phyloP scores from a whole-genome alignment of 108 stramenopile genomes.

The Cafeteria roenbergensis region DNA sequence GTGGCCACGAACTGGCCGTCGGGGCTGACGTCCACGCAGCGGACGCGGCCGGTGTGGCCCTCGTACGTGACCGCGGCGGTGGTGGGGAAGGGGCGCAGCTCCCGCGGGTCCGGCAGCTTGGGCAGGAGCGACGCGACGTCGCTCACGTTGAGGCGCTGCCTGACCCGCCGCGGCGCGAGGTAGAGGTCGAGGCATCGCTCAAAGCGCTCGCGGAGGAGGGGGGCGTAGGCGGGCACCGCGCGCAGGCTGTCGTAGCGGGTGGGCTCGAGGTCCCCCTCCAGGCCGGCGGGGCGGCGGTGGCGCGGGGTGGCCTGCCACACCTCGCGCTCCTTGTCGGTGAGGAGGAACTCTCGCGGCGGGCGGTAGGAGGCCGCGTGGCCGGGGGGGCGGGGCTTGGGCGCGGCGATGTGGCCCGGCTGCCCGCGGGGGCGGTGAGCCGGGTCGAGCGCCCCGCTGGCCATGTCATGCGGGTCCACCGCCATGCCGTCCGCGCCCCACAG shows the following conservation, averaged over 20 bases:
- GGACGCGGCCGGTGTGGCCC: conserved; percentile 56
- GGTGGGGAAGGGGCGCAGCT: conserved; percentile 89
- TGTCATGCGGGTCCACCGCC: conserved; percentile 67
- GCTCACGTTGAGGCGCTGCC: conserved; percentile 70
- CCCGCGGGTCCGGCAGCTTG: conserved; percentile 69
- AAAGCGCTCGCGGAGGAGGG: conserved; percentile 80
- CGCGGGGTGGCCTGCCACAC: conserved; percentile 75
- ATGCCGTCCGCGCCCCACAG: conserved; percentile 81
- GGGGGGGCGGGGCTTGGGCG: conserved; percentile 87
- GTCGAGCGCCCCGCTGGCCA: too few relatives aligned
- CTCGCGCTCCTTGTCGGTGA: conserved; percentile 74
- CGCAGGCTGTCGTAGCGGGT: conserved; percentile 70
- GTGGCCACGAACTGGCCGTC: conserved; percentile 89
- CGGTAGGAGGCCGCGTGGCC: conserved; percentile 88
- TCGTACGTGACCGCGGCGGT: conserved; percentile 64
- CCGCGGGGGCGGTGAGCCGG: conserved; percentile 41
- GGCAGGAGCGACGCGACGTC: conserved; percentile 93
- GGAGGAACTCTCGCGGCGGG: conserved; percentile 89
- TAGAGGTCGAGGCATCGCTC: conserved; percentile 97
- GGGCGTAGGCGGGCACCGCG: conserved; percentile 76
- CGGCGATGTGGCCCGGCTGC: conserved; percentile 83
- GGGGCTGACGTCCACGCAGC: conserved; percentile 64
- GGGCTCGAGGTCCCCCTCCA: conserved; percentile 80
- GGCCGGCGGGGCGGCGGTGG: conserved; percentile 71
- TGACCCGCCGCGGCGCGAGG: conserved; percentile 81